These are phyloP conservation scores for Fibroporia radiculosa DNA, from an alignment of 768 basidiomycete genomes.

Conservation along the genomic window DNA sequence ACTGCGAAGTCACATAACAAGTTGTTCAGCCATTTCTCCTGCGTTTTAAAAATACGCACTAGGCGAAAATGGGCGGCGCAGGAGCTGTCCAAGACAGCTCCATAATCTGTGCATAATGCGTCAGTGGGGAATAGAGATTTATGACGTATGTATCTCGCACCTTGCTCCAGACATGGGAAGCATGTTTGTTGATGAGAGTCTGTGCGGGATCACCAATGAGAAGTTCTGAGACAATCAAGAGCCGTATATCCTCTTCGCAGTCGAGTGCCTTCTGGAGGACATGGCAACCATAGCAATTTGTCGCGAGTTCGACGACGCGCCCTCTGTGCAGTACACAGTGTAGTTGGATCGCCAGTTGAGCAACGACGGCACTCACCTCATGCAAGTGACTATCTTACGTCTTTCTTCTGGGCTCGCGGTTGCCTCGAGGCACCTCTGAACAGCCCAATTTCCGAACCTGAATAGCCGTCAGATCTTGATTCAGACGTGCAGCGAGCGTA, in stretches of 20 bases:
- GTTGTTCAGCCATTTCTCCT: too few species aligned
- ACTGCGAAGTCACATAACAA: conserved; percentile 30
- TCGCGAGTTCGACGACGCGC: conserved; percentile 78
- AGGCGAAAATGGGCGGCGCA: conserved; percentile 82
- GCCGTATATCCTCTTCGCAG: conserved; percentile 80
- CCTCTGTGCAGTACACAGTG: conserved; percentile 37
- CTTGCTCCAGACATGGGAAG: conserved; percentile 91
- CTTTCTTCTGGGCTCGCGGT: conserved; percentile 68
- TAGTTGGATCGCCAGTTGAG: not conserved
- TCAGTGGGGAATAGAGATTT: not conserved
- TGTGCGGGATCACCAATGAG: conserved; percentile 78
- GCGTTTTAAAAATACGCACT: too few species aligned
- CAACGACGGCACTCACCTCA: conserved; percentile 49
- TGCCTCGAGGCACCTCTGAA: conserved; percentile 80
- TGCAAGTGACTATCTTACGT: conserved; percentile 76
- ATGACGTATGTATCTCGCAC: conserved; percentile 24
- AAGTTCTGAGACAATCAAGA: conserved; percentile 79
- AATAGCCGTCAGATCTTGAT: conserved; percentile 3
- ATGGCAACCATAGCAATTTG: conserved; percentile 86
- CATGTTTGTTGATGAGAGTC: conserved; percentile 85
- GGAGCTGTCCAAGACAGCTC: conserved; percentile 83
- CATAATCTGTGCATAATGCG: conserved; percentile 55
- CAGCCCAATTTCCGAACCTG: conserved; percentile 92
- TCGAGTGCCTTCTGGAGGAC: conserved; percentile 86
- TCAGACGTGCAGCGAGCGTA: not conserved